phyloP scores from a whole-genome alignment of 2,329 filamentous ascomycete genomes.

The Cyphellophora attinorum region DNA sequence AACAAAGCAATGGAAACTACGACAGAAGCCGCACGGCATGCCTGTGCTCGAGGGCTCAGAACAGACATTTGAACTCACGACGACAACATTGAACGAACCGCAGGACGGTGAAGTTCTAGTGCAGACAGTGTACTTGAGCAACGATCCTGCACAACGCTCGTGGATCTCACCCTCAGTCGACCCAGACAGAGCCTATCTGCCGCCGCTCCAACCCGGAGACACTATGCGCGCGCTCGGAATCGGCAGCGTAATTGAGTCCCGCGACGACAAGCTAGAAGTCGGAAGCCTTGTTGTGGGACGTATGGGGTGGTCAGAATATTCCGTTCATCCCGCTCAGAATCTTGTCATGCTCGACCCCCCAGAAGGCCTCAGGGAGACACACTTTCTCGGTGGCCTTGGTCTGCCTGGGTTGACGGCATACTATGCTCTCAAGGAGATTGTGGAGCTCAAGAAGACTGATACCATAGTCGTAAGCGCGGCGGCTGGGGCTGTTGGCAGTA shows the following conservation, averaged over 20 bases:
- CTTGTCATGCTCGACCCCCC: no score
- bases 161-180: no score
- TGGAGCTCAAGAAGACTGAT: conserved; percentile 56
- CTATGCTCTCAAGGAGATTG: conserved; percentile 61
- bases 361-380: conserved; percentile 7
- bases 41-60: background rate
- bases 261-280: conserved; percentile 17
- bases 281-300: conserved; percentile 26
- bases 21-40: background rate
- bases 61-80: conserved; percentile 7
- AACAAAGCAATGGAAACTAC: conserved; percentile 3
- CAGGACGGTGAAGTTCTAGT: conserved; percentile 34
- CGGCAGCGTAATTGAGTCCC: conserved; percentile 27
- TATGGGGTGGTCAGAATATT: conserved; percentile 31
- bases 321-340: conserved; percentile 23
- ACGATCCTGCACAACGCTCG: conserved; percentile 43
- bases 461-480: conserved; percentile 68
- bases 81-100: conserved; percentile 11
- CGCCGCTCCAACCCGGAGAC: conserved; percentile 33
- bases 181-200: conserved; percentile 37
- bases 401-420: conserved; percentile 57
- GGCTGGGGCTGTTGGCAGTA: conserved; percentile 65
- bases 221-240: conserved; percentile 28
- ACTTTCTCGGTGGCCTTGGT: conserved; percentile 31
- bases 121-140: conserved; percentile 39